phyloP scores from a whole-genome alignment of 257 asterid genomes.

The Scutellaria minor region DNA sequence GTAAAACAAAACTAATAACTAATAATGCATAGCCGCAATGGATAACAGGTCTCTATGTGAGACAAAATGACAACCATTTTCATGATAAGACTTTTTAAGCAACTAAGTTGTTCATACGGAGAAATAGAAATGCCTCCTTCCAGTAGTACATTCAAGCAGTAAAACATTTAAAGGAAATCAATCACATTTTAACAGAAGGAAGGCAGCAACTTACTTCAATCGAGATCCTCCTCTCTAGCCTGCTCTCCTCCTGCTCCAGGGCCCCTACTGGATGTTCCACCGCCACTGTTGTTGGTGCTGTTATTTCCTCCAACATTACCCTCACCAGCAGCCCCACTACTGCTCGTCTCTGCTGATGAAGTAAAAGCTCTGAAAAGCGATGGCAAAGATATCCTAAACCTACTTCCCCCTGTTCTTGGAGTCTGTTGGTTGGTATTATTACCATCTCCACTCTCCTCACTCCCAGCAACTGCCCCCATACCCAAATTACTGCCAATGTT shows the following conservation, averaged over 20 bases:
- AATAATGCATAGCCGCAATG: conserved; percentile 1
- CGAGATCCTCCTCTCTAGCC: conserved; percentile 79
- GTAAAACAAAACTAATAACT: background rate
- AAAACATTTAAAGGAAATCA: conserved; percentile 9
- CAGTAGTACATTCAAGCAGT: conserved; percentile 26
- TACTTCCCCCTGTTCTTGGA: conserved; percentile 64
- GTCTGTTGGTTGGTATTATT: conserved; percentile 43
- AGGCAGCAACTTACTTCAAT: conserved; percentile 46
- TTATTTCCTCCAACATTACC: conserved; percentile 47
- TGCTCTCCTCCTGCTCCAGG: conserved; percentile 52
- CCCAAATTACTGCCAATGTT: conserved; percentile 35
- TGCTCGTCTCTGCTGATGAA: conserved; percentile 70
- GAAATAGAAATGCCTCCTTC: background rate
- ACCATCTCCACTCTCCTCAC: conserved; percentile 43
- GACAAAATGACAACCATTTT: background rate
- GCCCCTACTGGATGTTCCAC: conserved; percentile 48
- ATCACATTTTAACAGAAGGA: conserved; percentile 17
- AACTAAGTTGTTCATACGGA: conserved; percentile 11
- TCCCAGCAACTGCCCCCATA: conserved; percentile 46
- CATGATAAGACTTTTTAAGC: conserved; percentile 24
- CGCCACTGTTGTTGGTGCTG: conserved; percentile 34
- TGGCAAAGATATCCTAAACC: conserved; percentile 74
- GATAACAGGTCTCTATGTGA: conserved; percentile 4
- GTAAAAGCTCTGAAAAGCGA: conserved; percentile 66
- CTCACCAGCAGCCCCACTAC: conserved; percentile 48